These are phyloP conservation scores for Didymella lethalis DNA, from an alignment of 2,329 filamentous ascomycete genomes.

Conservation along the genomic window DNA sequence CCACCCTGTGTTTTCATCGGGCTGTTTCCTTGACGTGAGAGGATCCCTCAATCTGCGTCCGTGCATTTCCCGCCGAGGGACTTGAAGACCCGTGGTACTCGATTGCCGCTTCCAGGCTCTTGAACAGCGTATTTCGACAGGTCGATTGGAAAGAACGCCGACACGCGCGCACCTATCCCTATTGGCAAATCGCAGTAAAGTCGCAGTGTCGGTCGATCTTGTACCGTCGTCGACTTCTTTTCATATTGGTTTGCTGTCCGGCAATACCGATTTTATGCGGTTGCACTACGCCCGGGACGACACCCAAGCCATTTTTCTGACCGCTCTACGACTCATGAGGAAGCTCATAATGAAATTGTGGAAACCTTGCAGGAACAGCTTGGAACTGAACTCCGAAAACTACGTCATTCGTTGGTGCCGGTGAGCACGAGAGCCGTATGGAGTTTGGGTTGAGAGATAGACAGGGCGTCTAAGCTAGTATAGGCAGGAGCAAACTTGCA, in stretches of 20 bases:
- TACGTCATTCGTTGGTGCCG: constrained; percentile 11
- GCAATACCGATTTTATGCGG: not conserved
- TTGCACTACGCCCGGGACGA: not conserved
- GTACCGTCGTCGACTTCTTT: not conserved
- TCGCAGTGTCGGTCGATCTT: not conserved
- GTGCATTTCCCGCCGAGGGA: not conserved
- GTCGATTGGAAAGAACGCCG: not conserved
- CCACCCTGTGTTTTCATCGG: too few species aligned
- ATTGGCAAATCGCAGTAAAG: not conserved
- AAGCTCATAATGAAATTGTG: not conserved
- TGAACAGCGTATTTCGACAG: not conserved
- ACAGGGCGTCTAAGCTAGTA: constrained; percentile 20
- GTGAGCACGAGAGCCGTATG: constrained; percentile 8
- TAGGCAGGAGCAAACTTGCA: constrained; percentile 27
- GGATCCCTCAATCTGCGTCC: not conserved
- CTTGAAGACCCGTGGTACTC: not conserved
- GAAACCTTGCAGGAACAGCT: not conserved
- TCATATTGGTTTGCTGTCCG: not conserved
- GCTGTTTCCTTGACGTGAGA: too few species aligned
- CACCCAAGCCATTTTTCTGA: not conserved
- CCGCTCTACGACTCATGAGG: constrained; percentile 2
- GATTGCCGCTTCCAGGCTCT: constrained; percentile 32
- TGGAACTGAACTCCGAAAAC: not conserved
- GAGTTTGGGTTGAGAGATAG: constrained; percentile 13
- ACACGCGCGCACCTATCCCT: not conserved